Conservation (phyloP, 164 flowering plant species). For the Echeveria elegans region DNA sequence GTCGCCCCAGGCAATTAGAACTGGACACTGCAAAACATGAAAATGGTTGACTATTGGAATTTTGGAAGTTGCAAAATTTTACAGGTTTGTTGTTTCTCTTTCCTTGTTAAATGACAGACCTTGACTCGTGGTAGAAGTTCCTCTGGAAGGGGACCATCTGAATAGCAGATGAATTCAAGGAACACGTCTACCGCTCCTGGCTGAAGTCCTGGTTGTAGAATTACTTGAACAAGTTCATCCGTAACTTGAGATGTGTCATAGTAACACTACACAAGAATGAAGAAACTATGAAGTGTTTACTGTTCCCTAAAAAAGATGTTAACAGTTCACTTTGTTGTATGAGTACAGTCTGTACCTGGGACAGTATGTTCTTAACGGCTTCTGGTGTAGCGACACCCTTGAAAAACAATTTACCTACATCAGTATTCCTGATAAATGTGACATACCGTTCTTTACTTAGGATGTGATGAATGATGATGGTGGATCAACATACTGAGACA, state of each 20-base stretch:
- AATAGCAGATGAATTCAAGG: constrained; percentile 92
- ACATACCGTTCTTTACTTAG: background rate
- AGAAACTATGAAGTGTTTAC: background rate
- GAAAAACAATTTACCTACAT: constrained; percentile 58
- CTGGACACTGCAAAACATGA: constrained; percentile 60
- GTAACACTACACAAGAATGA: constrained; percentile 52
- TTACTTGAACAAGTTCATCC: constrained; percentile 73
- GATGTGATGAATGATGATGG: no score
- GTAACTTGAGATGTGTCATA: constrained; percentile 83
- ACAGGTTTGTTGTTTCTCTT: no score
- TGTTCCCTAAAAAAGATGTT: no score
- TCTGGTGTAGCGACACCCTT: constrained; percentile 69
- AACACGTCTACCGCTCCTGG: constrained; percentile 94
- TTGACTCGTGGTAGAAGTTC: constrained; percentile 76
- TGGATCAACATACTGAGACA: background rate
- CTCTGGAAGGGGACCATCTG: constrained; percentile 93
- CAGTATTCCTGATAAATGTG: constrained; percentile 54
- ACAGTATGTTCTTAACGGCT: constrained; percentile 72
- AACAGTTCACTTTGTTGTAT: background rate
- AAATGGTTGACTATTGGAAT: background rate
- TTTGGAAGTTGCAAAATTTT: no score
- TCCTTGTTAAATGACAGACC: constrained; percentile 28
- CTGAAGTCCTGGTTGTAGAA: constrained; percentile 80
- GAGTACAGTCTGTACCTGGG: constrained; percentile 57
- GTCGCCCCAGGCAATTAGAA: constrained; percentile 89